Base-by-base conservation (phyloP, 352 stramenopile species). In the Stephanocyclus meneghinianus region DNA sequence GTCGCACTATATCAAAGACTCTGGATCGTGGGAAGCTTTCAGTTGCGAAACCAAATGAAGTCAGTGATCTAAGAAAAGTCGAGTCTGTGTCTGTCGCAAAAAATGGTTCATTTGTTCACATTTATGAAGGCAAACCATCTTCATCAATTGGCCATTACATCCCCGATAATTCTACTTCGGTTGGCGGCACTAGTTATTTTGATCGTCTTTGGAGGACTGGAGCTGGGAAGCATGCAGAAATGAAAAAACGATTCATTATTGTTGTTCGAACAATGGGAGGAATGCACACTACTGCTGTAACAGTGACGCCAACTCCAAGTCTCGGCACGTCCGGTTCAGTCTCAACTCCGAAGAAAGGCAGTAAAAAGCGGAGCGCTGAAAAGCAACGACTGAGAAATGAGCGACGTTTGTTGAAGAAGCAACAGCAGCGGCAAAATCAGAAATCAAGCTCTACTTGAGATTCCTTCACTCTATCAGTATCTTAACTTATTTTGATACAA, bases 191-290 rank as follows among this genome's bases (percentile, higher is more conserved):
- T 13, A 92, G 79, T 60, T 93, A 91, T 66, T 93, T 93, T 83
- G 88, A 93, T 76, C 74, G 86, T 30, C 64, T 93, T 11, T 93
- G 88, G 88, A 75, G 79, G 76, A 89, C 74, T 57, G 86, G 86
- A 26, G 88, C 78, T 65, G 86, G 88, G 53, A 81, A 74, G 6
- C 84, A 93, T 72, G 82, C 88, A 18, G 79, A 92, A 40, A 68
- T 71, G 71, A 87, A 65, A 13, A 87, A 80, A 47, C 73, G 85
- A 44, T 89, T 76, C 53, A 78, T 89, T 32, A 79, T 91, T 70
- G 59, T 50, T 56, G 45, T 89, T 32, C 57, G 68, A 10, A 83
- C 68, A 2, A 50, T 42, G n/a, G 62, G 75, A 29, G 53, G 56
- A 3, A 30, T 9, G 18, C n/a, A 47, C 35, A 15, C 30, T 40